A percentile compares a stretch with the other conserved stretches of the same genome.
These are phyloP conservation scores for Trichomonas gallinae DNA, from an alignment of 208 protist species.

Conservation along the genomic window DNA sequence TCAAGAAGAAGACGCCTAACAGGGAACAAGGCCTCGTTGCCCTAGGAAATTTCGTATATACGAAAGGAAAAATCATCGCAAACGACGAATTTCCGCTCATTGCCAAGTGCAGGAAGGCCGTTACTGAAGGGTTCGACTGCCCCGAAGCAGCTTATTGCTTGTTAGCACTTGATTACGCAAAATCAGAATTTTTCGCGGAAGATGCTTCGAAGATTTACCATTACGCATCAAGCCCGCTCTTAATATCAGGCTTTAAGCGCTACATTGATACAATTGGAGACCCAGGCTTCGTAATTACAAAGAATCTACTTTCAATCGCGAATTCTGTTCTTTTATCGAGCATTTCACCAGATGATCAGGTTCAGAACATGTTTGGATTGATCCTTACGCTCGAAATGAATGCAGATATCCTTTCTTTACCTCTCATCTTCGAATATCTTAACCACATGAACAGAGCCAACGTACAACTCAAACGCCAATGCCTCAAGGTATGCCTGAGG, in stretches of 20 bases:
- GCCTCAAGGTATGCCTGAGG: background rate
- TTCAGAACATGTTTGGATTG: background rate
- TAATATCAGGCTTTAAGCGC: background rate
- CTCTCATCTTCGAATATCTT: background rate
- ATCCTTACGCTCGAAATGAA: background rate
- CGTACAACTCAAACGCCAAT: background rate
- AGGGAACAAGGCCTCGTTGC: background rate
- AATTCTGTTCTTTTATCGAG: background rate
- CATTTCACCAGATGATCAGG: background rate
- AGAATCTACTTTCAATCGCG: background rate
- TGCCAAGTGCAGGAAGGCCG: background rate
- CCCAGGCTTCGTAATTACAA: background rate
- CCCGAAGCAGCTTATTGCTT: background rate
- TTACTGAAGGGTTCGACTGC: background rate
- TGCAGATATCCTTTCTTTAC: background rate
- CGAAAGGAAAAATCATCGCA: background rate
- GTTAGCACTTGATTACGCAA: background rate
- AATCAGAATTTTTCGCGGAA: background rate
- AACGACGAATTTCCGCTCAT: background rate
- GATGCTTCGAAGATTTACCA: background rate
- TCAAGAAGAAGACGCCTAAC: background rate
- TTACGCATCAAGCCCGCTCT: background rate
- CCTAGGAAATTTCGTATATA: background rate
- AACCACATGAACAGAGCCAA: background rate
- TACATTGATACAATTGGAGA: background rate